Base-by-base conservation (phyloP, 2,329 filamentous ascomycete species). In the Leptographium wingfieldii region DNA sequence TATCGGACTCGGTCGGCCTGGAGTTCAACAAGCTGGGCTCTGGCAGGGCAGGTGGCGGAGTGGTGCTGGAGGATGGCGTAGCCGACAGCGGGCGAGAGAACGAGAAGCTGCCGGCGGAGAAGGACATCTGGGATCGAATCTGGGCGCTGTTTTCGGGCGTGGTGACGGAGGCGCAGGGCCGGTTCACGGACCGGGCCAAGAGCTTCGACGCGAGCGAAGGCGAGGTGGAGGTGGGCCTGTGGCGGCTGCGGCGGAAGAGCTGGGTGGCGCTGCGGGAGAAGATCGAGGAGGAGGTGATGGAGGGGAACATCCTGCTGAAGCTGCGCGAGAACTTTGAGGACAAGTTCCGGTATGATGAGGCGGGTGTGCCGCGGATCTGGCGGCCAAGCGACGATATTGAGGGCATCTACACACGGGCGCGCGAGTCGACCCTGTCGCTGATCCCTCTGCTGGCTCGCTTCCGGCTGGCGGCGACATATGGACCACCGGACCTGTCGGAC, bases 251-350 rank as follows among this genome's bases (percentile, higher is more conserved):
- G 61, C 85, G 92, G 64, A 97, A 97, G 79, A 94, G 90, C 63
- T 99, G 94, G 94, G 86, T 86, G 49, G 92, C 92, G 16, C 78
- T 99, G 63, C 83, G 90, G 54, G 86, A 90, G 62, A 94, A 90
- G 77, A 88, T 99, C 63, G 92, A 97, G 43, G 94, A 99, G 69
- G 94, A 99, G 73, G 90, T 96, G 69, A 95, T 95, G 85, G 94
- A 97, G 74, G 92, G 92, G 68, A 99, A 97, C 69, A 85, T 99
- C 59, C 77, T 97, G 40, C 79, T 97, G 66, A 99, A 99, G 77
- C 82, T 99, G 57, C 85, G 94, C 43, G 94, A 99, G 73, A 97
- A 96, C 76, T 99, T 99, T 66, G 94, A 99, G 74, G 94, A 99
- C 76, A 96, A 96, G 74, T 99, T 99, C 81, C 87, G 94, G 64